Base-by-base conservation (phyloP, 2,329 filamentous ascomycete species). In the Pseudogymnoascus sp. region DNA sequence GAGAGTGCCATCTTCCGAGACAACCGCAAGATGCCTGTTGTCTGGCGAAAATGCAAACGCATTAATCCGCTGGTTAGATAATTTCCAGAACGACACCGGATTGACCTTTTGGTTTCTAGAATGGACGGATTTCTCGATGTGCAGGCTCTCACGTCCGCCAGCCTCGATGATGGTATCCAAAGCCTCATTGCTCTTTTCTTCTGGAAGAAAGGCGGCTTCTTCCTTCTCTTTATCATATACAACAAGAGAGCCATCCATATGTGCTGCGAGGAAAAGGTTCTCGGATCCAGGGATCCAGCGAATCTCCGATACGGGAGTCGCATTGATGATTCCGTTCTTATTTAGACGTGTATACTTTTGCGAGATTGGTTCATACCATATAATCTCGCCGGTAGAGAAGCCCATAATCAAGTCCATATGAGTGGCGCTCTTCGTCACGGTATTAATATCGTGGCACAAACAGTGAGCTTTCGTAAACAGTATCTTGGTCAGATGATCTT, bases 211-310 rank as follows among this genome's bases (percentile, higher is more conserved):
- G 1, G 86, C 81, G 0, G 88, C 87, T 73, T 97, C 93, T 67
- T 97, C 93, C 73, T 95, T 96, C 72, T 97, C 93, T 76, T 97
- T 99, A 76, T 99, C 95, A 70, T 97, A 99, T 1, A 97, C 91
- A 2, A 99, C 84, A 50, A 99, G 76, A 2, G 89, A 89, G 1
- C 95, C 95, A 71, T 99, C 93, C 81, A 91, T 90, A 73, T 97
- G 93, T 10, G 92, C 89, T 10, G 93, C 93, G 53, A 99, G 80
- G 72, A 99, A 97, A 12, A 96, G 79, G 67, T 90, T 96, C 72
- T 99, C 95, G 5, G 93, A 96, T 28, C 91, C 90, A 0, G 95
- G 95, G 63, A 99, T 86, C 95, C 95, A 99, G 72, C 85, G 85
- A 67, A 99, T 96, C 66, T 93, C 87, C 0, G 90, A 89, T 1